phyloP scores from a whole-genome alignment of 768 basidiomycete species.

The Lyophyllum atratum region DNA sequence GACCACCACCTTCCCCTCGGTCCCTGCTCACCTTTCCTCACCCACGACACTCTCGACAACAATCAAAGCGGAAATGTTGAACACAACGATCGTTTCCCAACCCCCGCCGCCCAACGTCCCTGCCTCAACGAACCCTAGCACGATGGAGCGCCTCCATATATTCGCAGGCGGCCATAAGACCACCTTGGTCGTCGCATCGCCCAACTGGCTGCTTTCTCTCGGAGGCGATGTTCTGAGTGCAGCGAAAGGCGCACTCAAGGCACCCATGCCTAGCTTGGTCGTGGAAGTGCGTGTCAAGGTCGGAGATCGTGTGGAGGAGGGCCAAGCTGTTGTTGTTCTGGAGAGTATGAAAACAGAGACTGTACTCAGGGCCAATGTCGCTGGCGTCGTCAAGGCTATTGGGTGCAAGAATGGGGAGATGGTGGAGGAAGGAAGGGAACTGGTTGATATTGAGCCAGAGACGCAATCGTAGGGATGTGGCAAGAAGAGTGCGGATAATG shows the following conservation, averaged over 20 bases:
- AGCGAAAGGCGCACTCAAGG: constrained; percentile 66
- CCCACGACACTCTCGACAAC: constrained; percentile 55
- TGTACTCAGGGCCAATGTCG: constrained; percentile 68
- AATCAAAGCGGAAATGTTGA: constrained; percentile 47
- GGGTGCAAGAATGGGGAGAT: constrained; percentile 86
- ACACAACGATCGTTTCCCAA: constrained; percentile 79
- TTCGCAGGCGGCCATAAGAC: constrained; percentile 67
- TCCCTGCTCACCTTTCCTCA: constrained; percentile 58
- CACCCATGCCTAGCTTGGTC: constrained; percentile 93
- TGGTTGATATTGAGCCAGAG: constrained; percentile 66
- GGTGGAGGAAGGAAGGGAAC: constrained; percentile 84
- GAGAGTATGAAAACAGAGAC: constrained; percentile 99
- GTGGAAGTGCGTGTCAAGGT: constrained; percentile 82
- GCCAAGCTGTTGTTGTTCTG: constrained; percentile 79
- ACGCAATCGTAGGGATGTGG: constrained; percentile 4
- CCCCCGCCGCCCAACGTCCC: constrained; percentile 53
- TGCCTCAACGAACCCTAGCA: constrained; percentile 53
- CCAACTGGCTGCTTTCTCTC: constrained; percentile 69
- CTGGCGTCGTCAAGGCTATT: constrained; percentile 71
- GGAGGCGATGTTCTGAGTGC: constrained; percentile 58
- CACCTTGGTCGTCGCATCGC: constrained; percentile 66
- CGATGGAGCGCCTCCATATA: constrained; percentile 76
- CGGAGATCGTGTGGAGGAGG: constrained; percentile 79
- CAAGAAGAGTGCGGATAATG: not conserved
- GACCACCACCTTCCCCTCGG: constrained; percentile 43